Evolutionary conservation across 345 rosid genomes (phyloP).

Genomic region (Moricandia moricandioides): DNA sequence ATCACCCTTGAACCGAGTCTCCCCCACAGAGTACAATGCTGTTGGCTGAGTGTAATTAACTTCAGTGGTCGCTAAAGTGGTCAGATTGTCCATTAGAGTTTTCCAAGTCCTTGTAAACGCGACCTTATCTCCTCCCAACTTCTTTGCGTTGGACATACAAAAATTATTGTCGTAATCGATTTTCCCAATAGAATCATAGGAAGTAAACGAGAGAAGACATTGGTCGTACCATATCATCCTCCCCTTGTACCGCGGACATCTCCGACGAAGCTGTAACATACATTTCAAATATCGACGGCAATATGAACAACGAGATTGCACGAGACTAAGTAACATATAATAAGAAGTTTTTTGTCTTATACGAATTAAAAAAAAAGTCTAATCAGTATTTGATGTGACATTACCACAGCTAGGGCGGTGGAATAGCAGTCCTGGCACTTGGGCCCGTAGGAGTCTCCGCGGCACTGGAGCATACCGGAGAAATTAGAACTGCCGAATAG

Average conservation of each 20-base stretch:
- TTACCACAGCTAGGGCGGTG: no score
- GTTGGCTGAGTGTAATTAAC: background rate
- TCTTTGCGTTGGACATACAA: slow-evolving; percentile 19
- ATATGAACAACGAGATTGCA: background rate
- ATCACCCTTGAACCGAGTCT: slow-evolving; percentile 9
- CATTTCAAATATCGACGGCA: background rate
- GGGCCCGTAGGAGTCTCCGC: no score
- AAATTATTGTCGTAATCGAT: slow-evolving; percentile 14
- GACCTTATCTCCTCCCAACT: background rate
- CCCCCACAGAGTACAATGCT: slow-evolving; percentile 31
- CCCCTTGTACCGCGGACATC: background rate
- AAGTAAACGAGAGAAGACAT: background rate
- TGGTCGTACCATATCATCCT: background rate
- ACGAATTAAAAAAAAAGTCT: no score
- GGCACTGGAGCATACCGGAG: background rate
- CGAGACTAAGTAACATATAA: no score
- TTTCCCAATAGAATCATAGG: background rate
- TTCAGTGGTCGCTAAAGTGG: background rate
- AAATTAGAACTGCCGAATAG: background rate
- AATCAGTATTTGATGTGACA: no score
- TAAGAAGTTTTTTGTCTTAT: no score
- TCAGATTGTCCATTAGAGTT: slow-evolving; percentile 9
- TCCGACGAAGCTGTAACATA: background rate
- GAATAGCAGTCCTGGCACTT: no score
- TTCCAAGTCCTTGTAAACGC: background rate